phyloP scores from a whole-genome alignment of 2,329 filamentous ascomycete genomes.

The Colletotrichum zoysiae region DNA sequence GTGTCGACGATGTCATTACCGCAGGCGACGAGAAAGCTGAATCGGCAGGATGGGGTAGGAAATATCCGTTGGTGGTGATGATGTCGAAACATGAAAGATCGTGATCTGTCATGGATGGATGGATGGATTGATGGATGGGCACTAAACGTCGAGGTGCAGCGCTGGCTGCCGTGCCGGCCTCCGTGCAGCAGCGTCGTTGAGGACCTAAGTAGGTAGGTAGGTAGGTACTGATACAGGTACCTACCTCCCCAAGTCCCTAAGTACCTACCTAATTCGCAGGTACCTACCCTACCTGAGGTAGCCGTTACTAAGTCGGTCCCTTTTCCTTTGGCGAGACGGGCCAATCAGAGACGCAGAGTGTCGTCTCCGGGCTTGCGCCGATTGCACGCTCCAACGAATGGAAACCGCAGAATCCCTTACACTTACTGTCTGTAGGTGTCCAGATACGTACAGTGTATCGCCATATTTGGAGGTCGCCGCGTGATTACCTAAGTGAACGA shows the following conservation, averaged over 20 bases:
- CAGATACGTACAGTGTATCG: neutral
- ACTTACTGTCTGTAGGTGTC: neutral
- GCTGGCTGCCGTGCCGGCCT: neutral
- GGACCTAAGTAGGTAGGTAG: too few species aligned
- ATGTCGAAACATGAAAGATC: constrained; percentile 26
- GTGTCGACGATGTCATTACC: constrained; percentile 19
- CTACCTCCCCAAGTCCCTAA: too few species aligned
- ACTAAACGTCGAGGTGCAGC: constrained; percentile 15
- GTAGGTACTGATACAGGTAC: too few species aligned
- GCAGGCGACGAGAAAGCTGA: constrained; percentile 9
- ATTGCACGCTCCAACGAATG: constrained; percentile 12
- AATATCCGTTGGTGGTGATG: neutral
- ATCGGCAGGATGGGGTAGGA: neutral
- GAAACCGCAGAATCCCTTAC: neutral
- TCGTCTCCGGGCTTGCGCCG: constrained; percentile 17
- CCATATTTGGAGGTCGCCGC: neutral
- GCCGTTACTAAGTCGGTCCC: constrained; percentile 15
- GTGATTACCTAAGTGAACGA: constrained; percentile 4
- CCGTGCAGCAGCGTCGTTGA: constrained; percentile 9
- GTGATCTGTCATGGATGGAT: constrained; percentile 25
- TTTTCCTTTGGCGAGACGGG: neutral
- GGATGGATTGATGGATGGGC: neutral
- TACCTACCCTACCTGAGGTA: neutral
- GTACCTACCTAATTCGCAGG: neutral
- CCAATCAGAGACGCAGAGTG: constrained; percentile 11